Base-by-base conservation (phyloP, 192 early-diverging fungal genomes). In the Nowakowskiella sp. region DNA sequence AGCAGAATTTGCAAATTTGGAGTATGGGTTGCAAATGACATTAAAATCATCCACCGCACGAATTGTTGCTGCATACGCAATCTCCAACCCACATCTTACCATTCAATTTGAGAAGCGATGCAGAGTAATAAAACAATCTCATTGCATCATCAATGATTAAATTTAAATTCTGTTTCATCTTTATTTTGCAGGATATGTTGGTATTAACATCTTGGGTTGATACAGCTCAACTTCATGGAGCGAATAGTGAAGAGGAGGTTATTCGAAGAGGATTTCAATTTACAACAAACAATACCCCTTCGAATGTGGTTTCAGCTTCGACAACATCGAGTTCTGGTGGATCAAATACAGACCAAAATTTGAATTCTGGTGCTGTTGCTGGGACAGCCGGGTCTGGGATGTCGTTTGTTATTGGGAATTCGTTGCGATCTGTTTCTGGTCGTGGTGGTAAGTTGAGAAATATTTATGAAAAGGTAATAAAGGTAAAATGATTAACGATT, bases 221-320 rank as follows among this genome's bases (percentile, higher is more conserved):
- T 58, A 50, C 70, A 2, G 55, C 72, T 3, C 55, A 62, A 19
- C 47, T 80, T 2, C 42, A 44, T 22, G 73, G 76, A 9, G 58
- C 51, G 21, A 80, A 78, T 60, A 72, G 75, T n/a, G 78, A 80
- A 53, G 78, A 80, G 28, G 76, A 80, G 27, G 72, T 80, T 13
- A 68, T 80, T 2, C 61, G 71, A 23, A 51, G 73, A 16, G 78
- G 78, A 0, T 79, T 79, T 44, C 63, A 73, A 29, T 73, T 80
- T 60, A 47, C 57, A 4, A n/a, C n/a, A n/a, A n/a, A n/a, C n/a
- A n/a, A n/a, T n/a, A n/a, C n/a, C n/a, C n/a, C n/a, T n/a, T n/a
- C n/a, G n/a, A n/a, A n/a, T n/a, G n/a, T n/a, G n/a, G n/a, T n/a
- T n/a, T n/a, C n/a, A n/a, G n/a, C n/a, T n/a, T n/a, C n/a, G n/a